These are phyloP conservation scores for Eimeria tenella DNA, from an alignment of 169 alveolate genomes.

Conservation along the genomic window DNA sequence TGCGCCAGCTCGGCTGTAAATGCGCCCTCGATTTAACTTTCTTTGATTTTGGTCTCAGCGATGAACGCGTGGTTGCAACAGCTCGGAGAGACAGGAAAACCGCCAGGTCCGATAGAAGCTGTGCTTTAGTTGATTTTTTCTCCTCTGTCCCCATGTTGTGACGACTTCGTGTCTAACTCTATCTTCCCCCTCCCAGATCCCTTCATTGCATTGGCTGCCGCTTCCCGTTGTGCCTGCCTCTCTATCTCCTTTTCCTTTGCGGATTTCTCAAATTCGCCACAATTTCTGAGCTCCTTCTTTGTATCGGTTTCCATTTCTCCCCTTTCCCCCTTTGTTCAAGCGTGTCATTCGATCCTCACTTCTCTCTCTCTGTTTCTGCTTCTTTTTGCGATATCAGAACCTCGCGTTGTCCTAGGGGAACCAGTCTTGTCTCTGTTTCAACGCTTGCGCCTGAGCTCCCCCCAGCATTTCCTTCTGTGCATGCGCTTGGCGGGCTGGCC, in stretches of 20 bases:
- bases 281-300: too few species aligned
- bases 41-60: neutral
- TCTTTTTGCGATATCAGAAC: neutral
- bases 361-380: neutral
- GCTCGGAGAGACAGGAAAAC: neutral
- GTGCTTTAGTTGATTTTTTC: too few species aligned
- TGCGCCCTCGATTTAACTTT: neutral
- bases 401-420: neutral
- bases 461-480: neutral
- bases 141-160: too few species aligned
- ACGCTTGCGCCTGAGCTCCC: neutral
- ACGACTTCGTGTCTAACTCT: too few species aligned
- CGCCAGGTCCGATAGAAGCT: neutral
- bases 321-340: too few species aligned
- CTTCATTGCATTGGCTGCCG: too few species aligned
- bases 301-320: too few species aligned
- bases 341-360: neutral
- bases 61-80: neutral
- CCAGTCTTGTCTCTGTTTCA: neutral
- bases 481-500: constrained; percentile 7
- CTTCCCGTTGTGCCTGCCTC: too few species aligned
- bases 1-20: too few species aligned
- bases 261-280: too few species aligned
- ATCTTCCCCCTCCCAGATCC: too few species aligned
- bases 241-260: too few species aligned